Evolutionary conservation across 495 filamentous ascomycete genomes (phyloP).

Genomic region (Aspergillus wentii): DNA sequence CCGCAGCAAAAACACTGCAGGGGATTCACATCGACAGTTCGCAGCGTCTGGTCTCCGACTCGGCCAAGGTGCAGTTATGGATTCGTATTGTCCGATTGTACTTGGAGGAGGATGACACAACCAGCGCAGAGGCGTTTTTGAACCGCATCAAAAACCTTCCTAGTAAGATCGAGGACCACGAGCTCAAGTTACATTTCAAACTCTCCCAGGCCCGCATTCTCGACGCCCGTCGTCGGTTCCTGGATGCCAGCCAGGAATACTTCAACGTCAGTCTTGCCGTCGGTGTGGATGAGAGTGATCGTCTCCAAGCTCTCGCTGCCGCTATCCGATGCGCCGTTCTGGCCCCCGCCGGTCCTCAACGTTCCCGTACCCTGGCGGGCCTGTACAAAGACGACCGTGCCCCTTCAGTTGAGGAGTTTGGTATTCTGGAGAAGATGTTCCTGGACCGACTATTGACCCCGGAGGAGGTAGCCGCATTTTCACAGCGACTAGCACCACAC

Average conservation of each 20-base stretch:
- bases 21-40: slow-evolving; percentile 84
- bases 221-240: slow-evolving; percentile 83
- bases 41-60: slow-evolving; percentile 73
- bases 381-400: slow-evolving; percentile 94
- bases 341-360: slow-evolving; percentile 82
- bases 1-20: slow-evolving; percentile 71
- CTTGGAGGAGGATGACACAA: slow-evolving; percentile 91
- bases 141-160: slow-evolving; percentile 92
- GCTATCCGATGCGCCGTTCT: slow-evolving; percentile 95
- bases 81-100: slow-evolving; percentile 93
- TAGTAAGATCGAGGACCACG: slow-evolving; percentile 67
- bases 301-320: slow-evolving; percentile 74
- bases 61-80: slow-evolving; percentile 77
- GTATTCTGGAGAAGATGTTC: slow-evolving; percentile 96
- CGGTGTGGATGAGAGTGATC: slow-evolving; percentile 76
- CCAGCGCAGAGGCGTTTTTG: slow-evolving; percentile 74
- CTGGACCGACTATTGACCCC: slow-evolving; percentile 78
- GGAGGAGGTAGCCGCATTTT: slow-evolving; percentile 80
- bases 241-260: slow-evolving; percentile 85
- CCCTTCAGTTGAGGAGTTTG: slow-evolving; percentile 68
- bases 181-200: slow-evolving; percentile 75
- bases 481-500: slow-evolving; percentile 72
- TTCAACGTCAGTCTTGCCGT: slow-evolving; percentile 73
- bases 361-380: slow-evolving; percentile 70
- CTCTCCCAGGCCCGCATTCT: slow-evolving; percentile 89